Evolutionary conservation across 1,284 basidiomycete species (phyloP).

Genomic region (Crepidotus sp.): DNA sequence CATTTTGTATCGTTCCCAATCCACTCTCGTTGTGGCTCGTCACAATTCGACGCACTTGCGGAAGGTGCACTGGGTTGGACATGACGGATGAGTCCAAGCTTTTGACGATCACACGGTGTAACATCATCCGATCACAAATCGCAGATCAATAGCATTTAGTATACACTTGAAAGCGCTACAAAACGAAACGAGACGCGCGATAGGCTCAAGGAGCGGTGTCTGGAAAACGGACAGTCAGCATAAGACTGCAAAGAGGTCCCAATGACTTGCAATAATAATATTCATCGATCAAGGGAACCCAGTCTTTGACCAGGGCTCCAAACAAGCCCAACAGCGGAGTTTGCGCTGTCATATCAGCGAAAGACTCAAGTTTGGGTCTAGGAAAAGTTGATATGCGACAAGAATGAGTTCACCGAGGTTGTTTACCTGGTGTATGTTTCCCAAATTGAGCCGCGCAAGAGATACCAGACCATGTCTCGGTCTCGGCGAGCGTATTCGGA

Average conservation of each 20-base stretch:
- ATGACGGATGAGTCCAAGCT: constrained; percentile 9
- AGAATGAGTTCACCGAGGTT: background rate
- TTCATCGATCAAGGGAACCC: constrained; percentile 90
- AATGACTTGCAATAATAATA: constrained; percentile 84
- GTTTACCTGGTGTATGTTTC: constrained; percentile 70
- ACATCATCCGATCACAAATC: constrained; percentile 10
- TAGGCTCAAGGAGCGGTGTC: constrained; percentile 44
- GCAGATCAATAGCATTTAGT: constrained; percentile 13
- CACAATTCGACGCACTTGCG: constrained; percentile 39
- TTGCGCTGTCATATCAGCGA: constrained; percentile 50
- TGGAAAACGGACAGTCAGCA: constrained; percentile 21
- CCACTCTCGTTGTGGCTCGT: constrained; percentile 38
- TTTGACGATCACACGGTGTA: constrained; percentile 16
- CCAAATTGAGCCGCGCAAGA: constrained; percentile 88
- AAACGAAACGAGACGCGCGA: constrained; percentile 15
- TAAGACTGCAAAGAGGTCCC: constrained; percentile 7
- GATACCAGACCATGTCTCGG: constrained; percentile 76
- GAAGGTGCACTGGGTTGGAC: constrained; percentile 24
- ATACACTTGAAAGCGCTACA: constrained; percentile 13
- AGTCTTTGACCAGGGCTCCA: constrained; percentile 75
- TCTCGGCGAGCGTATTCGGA: constrained; percentile 78
- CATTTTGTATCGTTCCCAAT: constrained; percentile 9
- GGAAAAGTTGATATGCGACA: constrained; percentile 5
- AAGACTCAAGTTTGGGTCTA: constrained; percentile 68
- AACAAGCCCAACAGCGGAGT: constrained; percentile 71